Evolutionary conservation across 495 filamentous ascomycete species (phyloP).

Genomic region (Cetradonia linearis): DNA sequence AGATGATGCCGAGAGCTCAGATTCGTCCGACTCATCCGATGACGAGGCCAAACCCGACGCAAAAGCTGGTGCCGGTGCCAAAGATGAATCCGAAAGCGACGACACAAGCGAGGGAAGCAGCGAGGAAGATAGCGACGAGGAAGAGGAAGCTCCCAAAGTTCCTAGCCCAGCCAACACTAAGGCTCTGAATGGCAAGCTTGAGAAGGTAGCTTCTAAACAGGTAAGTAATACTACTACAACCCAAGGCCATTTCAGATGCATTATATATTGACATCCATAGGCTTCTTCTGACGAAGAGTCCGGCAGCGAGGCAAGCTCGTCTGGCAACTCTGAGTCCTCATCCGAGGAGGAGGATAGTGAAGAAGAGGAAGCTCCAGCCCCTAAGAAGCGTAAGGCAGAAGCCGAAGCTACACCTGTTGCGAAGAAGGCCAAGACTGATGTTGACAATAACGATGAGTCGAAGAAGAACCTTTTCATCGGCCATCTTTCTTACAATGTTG

Average conservation of each 20-base stretch:
- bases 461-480: slow-evolving; percentile 79
- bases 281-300: slow-evolving; percentile 19
- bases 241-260: slow-evolving; percentile 24
- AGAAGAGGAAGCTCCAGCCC: slow-evolving; percentile 35
- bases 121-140: slow-evolving; percentile 20
- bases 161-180: slow-evolving; percentile 21
- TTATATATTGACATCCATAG: not conserved
- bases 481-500: slow-evolving; percentile 88
- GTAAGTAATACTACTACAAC: slow-evolving; percentile 18
- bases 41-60: slow-evolving; percentile 27
- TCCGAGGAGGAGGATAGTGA: slow-evolving; percentile 45
- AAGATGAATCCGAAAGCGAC: slow-evolving; percentile 17
- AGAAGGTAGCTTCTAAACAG: slow-evolving; percentile 17
- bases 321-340: slow-evolving; percentile 35
- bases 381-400: slow-evolving; percentile 89
- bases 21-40: slow-evolving; percentile 29
- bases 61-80: slow-evolving; percentile 12
- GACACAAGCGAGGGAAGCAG: slow-evolving; percentile 14
- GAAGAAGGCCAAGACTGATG: slow-evolving; percentile 80
- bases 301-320: slow-evolving; percentile 32
- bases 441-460: slow-evolving; percentile 41
- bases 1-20: slow-evolving; percentile 21
- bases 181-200: slow-evolving; percentile 23
- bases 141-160: slow-evolving; percentile 25
- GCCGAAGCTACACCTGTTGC: slow-evolving; percentile 47